These are phyloP conservation scores for Cercophora sp. DNA, from an alignment of 495 filamentous ascomycete species.

Conservation along the genomic window DNA sequence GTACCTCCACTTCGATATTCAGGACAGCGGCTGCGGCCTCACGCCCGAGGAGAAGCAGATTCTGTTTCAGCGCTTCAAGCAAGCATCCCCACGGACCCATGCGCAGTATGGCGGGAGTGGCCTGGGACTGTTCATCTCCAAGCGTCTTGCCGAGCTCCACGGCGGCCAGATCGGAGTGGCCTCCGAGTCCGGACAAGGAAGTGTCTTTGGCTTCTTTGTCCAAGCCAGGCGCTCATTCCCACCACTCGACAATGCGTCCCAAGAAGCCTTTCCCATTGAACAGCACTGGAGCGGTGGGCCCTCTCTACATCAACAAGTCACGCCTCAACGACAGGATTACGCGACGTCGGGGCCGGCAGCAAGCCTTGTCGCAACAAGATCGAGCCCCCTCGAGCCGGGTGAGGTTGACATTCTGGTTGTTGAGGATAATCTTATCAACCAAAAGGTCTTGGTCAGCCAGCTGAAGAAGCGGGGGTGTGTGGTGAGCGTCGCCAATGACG, in stretches of 20 bases:
- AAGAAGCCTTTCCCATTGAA: constrained; percentile 1
- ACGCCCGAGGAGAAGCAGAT: constrained; percentile 56
- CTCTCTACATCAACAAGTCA: neutral
- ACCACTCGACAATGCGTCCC: neutral
- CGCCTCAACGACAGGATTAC: constrained; percentile 6
- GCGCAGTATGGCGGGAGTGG: constrained; percentile 69
- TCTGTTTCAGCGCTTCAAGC: constrained; percentile 70
- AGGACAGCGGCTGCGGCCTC: constrained; percentile 66
- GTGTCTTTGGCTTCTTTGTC: constrained; percentile 72
- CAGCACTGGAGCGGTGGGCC: neutral
- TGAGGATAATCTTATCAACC: constrained; percentile 72
- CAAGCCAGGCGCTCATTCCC: constrained; percentile 34
- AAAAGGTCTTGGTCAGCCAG: constrained; percentile 58
- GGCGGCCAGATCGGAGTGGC: constrained; percentile 68
- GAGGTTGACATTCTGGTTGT: constrained; percentile 52
- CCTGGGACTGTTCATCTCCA: constrained; percentile 68
- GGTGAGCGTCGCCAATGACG: constrained; percentile 63
- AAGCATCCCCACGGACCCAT: constrained; percentile 64
- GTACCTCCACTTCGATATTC: constrained; percentile 56
- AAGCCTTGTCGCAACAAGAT: neutral
- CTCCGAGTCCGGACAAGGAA: constrained; percentile 58
- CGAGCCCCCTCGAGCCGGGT: neutral
- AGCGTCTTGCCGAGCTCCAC: constrained; percentile 65
- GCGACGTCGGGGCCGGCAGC: neutral
- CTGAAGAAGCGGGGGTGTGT: constrained; percentile 56